A percentile compares a stretch with the other conserved stretches of the same genome.
Evolutionary conservation across 768 basidiomycete species (phyloP).

Genomic region (Phanerodontia chrysosporium): DNA sequence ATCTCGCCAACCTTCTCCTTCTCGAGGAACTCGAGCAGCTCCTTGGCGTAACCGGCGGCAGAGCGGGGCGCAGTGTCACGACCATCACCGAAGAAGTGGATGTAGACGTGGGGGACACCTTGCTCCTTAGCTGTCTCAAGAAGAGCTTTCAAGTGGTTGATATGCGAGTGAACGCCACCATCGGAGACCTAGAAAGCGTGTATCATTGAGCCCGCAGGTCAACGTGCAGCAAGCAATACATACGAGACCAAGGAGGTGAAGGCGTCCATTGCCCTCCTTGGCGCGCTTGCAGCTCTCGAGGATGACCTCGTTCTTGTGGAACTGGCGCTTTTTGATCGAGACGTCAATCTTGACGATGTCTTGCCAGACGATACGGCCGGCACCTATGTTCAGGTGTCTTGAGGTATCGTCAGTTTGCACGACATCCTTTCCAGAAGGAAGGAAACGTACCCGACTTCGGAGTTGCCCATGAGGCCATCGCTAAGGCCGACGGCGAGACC

Average conservation of each 20-base stretch:
- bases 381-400: slow-evolving; percentile 93
- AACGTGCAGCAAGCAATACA: slow-evolving; percentile 1
- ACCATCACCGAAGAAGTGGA: slow-evolving; percentile 95
- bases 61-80: slow-evolving; percentile 91
- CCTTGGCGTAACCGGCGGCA: slow-evolving; percentile 68
- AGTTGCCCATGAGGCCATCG: slow-evolving; percentile 97
- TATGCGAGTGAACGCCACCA: slow-evolving; percentile 97
- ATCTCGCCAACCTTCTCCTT: slow-evolving; percentile 78
- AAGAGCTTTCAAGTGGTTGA: slow-evolving; percentile 83
- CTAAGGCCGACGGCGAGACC: slow-evolving; percentile 89
- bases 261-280: slow-evolving; percentile 75
- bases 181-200: slow-evolving; percentile 68
- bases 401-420: neutral
- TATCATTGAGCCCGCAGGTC: neutral
- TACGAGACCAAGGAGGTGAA: slow-evolving; percentile 89
- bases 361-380: slow-evolving; percentile 95
- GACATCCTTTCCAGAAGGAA: no score
- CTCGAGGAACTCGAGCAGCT: slow-evolving; percentile 73
- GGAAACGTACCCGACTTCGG: slow-evolving; percentile 82
- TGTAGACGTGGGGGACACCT: slow-evolving; percentile 78
- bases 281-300: slow-evolving; percentile 72
- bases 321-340: slow-evolving; percentile 82
- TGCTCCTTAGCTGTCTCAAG: slow-evolving; percentile 86
- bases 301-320: slow-evolving; percentile 75
- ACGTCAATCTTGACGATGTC: slow-evolving; percentile 96